Conservation (phyloP, 768 basidiomycete genomes). For the Astraeus odoratus region DNA sequence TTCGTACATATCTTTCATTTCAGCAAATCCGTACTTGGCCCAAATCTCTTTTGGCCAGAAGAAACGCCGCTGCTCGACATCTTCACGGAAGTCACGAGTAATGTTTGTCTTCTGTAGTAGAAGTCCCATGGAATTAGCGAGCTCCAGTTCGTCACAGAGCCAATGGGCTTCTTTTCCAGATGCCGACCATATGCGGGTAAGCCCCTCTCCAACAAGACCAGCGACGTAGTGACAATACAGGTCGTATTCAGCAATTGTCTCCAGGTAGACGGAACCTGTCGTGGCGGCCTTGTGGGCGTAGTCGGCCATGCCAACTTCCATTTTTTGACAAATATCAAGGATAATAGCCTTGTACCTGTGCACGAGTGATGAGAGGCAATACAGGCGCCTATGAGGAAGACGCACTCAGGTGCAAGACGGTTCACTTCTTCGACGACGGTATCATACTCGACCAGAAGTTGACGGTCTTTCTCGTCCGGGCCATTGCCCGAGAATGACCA, state of each 20-base stretch:
- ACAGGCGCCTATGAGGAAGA: background rate
- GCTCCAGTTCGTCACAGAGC: constrained; percentile 74
- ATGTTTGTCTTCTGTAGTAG: constrained; percentile 98
- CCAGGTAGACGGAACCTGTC: constrained; percentile 62
- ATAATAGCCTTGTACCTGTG: constrained; percentile 72
- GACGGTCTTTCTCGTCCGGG: constrained; percentile 82
- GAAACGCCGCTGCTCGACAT: constrained; percentile 72
- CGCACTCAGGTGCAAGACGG: constrained; percentile 54
- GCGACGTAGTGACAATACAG: constrained; percentile 99
- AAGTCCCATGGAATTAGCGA: constrained; percentile 93
- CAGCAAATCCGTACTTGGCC: constrained; percentile 67
- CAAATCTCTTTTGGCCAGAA: constrained; percentile 98
- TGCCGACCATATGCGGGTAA: constrained; percentile 81
- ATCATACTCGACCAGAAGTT: constrained; percentile 79
- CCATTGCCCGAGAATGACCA: constrained; percentile 84
- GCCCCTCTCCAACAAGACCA: constrained; percentile 93
- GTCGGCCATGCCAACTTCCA: constrained; percentile 95
- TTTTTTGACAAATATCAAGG: constrained; percentile 74
- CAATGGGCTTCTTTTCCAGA: constrained; percentile 75
- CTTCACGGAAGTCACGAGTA: constrained; percentile 91
- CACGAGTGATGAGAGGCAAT: background rate
- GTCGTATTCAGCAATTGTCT: constrained; percentile 81
- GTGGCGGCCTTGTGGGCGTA: constrained; percentile 80
- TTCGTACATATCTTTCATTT: constrained; percentile 62
- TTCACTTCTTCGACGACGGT: constrained; percentile 76